A percentile compares a stretch with the other conserved stretches of the same genome.
Conservation (phyloP, 2,329 filamentous ascomycete genomes). For the Cercospora zeina region DNA sequence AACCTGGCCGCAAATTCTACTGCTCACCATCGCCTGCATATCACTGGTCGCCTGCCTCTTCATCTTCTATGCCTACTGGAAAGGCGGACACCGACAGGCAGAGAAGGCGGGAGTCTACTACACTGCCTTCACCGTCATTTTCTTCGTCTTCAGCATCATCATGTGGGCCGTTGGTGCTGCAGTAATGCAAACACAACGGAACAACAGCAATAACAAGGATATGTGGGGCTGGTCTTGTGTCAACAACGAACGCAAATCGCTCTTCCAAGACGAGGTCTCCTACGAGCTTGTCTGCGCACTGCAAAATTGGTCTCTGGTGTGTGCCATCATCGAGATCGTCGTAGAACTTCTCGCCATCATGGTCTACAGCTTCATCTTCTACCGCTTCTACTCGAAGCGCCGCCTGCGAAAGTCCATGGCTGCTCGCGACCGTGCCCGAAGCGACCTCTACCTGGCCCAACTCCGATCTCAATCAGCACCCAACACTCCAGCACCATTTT, state of each 20-base stretch:
- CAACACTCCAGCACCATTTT: conserved; percentile 74
- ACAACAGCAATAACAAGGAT: conserved; percentile 75
- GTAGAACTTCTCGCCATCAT: conserved; percentile 87
- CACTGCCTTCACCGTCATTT: conserved; percentile 86
- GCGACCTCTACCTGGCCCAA: conserved; percentile 83
- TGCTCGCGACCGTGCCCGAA: conserved; percentile 86
- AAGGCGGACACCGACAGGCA: conserved; percentile 81
- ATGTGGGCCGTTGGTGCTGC: conserved; percentile 90
- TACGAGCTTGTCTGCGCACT: conserved; percentile 91
- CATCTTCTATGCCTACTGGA: conserved; percentile 83
- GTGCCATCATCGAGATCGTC: conserved; percentile 94
- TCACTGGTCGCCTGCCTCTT: conserved; percentile 76
- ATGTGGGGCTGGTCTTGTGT: conserved; percentile 99
- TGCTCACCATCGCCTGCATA: conserved; percentile 75
- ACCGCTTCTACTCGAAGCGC: conserved; percentile 95
- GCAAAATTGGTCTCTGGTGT: conserved; percentile 93
- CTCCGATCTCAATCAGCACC: conserved; percentile 76
- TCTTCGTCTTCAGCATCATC: conserved; percentile 89
- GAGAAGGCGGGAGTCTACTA: conserved; percentile 96
- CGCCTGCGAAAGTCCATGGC: conserved; percentile 97
- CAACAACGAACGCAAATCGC: conserved; percentile 70
- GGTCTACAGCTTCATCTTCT: conserved; percentile 94
- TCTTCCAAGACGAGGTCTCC: conserved; percentile 78
- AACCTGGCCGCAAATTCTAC: conserved; percentile 84
- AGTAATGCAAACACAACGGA: conserved; percentile 75